Conservation (phyloP, 495 filamentous ascomycete genomes). For the Acidomyces sp. region DNA sequence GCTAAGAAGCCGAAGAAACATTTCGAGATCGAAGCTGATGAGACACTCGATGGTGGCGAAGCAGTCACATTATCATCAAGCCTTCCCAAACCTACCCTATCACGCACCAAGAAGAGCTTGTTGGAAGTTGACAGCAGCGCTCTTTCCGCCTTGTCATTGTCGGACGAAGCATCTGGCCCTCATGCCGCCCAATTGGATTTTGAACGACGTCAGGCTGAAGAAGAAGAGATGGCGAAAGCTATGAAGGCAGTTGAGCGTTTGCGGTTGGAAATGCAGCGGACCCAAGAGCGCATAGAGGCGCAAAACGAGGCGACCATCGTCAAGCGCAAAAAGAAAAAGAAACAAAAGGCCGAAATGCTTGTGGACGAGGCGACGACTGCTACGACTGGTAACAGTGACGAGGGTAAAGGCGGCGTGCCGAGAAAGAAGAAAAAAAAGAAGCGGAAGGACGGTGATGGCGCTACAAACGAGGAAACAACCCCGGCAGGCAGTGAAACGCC, state of each 20-base stretch:
- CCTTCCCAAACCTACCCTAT: slow-evolving; percentile 15
- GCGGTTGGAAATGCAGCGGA: slow-evolving; percentile 80
- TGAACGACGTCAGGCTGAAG: slow-evolving; percentile 48
- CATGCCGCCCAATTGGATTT: slow-evolving; percentile 28
- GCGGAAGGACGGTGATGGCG: slow-evolving; percentile 5
- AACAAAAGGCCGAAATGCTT: slow-evolving; percentile 22
- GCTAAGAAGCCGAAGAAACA: slow-evolving; percentile 27
- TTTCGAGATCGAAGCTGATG: slow-evolving; percentile 30
- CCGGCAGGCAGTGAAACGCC: slow-evolving; percentile 4
- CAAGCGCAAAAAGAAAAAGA: slow-evolving; percentile 62
- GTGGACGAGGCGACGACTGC: slow-evolving; percentile 1
- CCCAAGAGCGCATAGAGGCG: slow-evolving; percentile 63
- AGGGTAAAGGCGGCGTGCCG: slow-evolving; percentile 19
- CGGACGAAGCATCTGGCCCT: slow-evolving; percentile 28
- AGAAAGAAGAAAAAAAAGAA: slow-evolving; percentile 42
- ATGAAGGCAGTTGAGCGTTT: slow-evolving; percentile 75
- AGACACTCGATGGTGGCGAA: slow-evolving; percentile 27
- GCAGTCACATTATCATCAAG: background rate
- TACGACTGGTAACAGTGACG: slow-evolving; percentile 10
- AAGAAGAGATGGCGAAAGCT: slow-evolving; percentile 71
- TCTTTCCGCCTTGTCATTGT: slow-evolving; percentile 51
- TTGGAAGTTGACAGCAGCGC: slow-evolving; percentile 77
- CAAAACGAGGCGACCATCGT: slow-evolving; percentile 61
- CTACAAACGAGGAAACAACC: slow-evolving; percentile 4
- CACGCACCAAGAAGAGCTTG: slow-evolving; percentile 40